A percentile compares a stretch with the other conserved stretches of the same genome.
These are phyloP conservation scores for Oryza meridionalis DNA, from an alignment of 176 grass and related monocot species.

Conservation along the genomic window DNA sequence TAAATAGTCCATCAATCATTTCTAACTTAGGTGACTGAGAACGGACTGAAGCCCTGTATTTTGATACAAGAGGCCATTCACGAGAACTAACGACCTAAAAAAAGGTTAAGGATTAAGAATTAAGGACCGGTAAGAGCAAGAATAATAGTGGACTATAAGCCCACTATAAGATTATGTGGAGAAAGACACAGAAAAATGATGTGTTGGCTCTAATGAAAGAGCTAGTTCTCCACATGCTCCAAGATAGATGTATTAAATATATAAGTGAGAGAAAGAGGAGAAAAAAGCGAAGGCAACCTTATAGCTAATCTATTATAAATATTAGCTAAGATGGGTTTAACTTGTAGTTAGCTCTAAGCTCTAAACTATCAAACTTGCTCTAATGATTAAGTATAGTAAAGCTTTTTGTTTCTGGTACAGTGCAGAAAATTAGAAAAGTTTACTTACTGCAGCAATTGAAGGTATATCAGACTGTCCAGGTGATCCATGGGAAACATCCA, in stretches of 20 bases:
- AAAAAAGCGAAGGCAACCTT: too few relatives aligned
- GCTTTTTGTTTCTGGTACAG: neutral
- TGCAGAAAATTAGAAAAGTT: neutral
- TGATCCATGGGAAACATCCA: constrained; percentile 85
- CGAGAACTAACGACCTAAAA: constrained; percentile 87
- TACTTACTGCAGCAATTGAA: constrained; percentile 81
- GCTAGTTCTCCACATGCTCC: too few relatives aligned
- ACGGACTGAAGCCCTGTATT: constrained; percentile 86
- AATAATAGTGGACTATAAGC: too few relatives aligned
- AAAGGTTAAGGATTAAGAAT: constrained; percentile 15
- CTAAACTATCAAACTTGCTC: too few relatives aligned
- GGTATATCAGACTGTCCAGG: constrained; percentile 88
- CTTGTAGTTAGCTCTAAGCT: too few relatives aligned
- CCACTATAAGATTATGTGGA: too few relatives aligned
- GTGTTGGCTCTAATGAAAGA: too few relatives aligned
- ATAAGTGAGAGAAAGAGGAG: too few relatives aligned
- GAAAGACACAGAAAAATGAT: too few relatives aligned
- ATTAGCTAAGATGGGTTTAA: too few relatives aligned
- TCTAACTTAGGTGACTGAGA: constrained; percentile 78
- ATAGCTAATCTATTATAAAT: too few relatives aligned
- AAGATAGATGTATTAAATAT: too few relatives aligned
- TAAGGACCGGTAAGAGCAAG: neutral
- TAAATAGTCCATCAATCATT: constrained; percentile 94
- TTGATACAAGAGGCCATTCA: constrained; percentile 83
- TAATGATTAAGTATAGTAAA: neutral